These are phyloP conservation scores for Pythium rishiriense DNA, from an alignment of 352 stramenopile species.

Conservation along the genomic window DNA sequence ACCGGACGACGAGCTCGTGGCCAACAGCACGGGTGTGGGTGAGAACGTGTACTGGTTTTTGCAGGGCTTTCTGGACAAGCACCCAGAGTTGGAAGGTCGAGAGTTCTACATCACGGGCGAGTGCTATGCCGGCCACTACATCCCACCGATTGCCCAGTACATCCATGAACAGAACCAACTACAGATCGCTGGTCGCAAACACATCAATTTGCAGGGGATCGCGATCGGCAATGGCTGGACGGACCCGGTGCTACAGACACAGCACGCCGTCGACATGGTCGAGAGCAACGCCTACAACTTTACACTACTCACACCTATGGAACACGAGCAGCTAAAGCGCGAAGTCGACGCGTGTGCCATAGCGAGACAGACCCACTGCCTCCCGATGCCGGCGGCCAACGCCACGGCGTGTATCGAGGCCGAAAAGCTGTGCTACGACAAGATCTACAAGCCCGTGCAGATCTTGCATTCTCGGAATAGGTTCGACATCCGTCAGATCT, in stretches of 20 bases:
- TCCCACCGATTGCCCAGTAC: conserved; percentile 51
- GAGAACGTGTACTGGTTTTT: conserved; percentile 61
- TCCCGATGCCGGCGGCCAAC: not conserved
- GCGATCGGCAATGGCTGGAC: conserved; percentile 59
- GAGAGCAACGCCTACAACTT: conserved; percentile 57
- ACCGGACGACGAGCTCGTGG: conserved; percentile 38
- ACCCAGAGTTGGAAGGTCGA: conserved; percentile 43
- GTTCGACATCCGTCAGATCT: conserved; percentile 23
- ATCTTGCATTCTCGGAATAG: not conserved
- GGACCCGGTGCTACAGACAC: conserved; percentile 41
- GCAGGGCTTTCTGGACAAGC: conserved; percentile 45
- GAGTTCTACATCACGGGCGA: conserved; percentile 58
- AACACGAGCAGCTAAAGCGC: not conserved
- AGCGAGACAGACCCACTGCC: not conserved
- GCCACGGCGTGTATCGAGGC: not conserved
- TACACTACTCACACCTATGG: conserved; percentile 16
- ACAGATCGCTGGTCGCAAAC: not conserved
- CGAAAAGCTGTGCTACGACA: not conserved
- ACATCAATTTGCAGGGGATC: conserved; percentile 50
- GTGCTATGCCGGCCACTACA: conserved; percentile 60
- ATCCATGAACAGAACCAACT: conserved; percentile 44
- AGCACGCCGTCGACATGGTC: conserved; percentile 53
- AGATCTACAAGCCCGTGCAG: not conserved
- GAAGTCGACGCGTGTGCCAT: not conserved
- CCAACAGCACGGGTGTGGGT: conserved; percentile 39